Percentiles rank a stretch among this genome's conserved stretches.
phyloP scores from a whole-genome alignment of 306 rosid genomes.

The Citrullus amarus region DNA sequence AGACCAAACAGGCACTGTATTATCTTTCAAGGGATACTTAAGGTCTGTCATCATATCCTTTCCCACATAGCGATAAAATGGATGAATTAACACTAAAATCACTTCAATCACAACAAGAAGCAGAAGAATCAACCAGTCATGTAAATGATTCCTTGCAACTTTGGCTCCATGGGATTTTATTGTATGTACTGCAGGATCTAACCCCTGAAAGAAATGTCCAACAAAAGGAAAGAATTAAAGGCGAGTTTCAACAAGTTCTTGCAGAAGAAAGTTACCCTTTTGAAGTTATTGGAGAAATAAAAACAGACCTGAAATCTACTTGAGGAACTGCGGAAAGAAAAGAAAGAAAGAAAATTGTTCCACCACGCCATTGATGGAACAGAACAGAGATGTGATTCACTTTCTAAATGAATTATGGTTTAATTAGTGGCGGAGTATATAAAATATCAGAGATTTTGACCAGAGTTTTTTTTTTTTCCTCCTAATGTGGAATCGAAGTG shows the following conservation, averaged over 20 bases:
- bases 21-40: constrained; percentile 61
- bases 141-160: constrained; percentile 56
- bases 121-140: constrained; percentile 73
- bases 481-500: not conserved
- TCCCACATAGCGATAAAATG: constrained; percentile 83
- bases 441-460: not conserved
- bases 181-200: constrained; percentile 42
- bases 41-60: constrained; percentile 91
- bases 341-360: constrained; percentile 7
- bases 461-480: not conserved
- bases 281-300: not conserved
- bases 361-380: constrained; percentile 23
- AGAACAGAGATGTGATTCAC: not conserved
- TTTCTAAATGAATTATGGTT: not conserved
- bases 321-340: constrained; percentile 10
- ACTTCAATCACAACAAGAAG: constrained; percentile 49
- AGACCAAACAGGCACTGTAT: constrained; percentile 87
- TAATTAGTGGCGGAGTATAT: not conserved
- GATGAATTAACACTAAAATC: constrained; percentile 33
- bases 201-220: constrained; percentile 5
- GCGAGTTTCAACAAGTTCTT: no score
- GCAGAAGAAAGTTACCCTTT: no score
- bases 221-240: no score
- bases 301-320: constrained; percentile 22
- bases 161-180: constrained; percentile 76